Evolutionary conservation across 192 early-diverging fungal species (phyloP).

Genomic region (Oehlia diaphana): DNA sequence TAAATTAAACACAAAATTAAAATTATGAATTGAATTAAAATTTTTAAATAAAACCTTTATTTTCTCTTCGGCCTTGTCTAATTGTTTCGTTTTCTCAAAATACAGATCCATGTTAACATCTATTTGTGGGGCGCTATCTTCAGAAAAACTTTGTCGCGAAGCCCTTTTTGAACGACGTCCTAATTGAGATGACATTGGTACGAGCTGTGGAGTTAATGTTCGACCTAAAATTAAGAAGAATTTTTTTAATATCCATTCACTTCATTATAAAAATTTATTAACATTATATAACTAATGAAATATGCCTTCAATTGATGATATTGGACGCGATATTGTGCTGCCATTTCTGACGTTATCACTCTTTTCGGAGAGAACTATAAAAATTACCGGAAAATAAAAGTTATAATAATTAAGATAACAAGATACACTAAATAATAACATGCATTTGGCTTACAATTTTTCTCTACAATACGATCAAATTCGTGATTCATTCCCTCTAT

Average conservation of each 20-base stretch:
- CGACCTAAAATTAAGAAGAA: background rate
- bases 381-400: background rate
- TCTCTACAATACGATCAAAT: conserved; percentile 44
- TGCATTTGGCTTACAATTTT: conserved; percentile 34
- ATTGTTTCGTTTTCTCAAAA: conserved; percentile 21
- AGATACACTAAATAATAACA: background rate
- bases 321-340: background rate
- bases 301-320: background rate
- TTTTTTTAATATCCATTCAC: background rate
- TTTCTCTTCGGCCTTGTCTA: conserved; percentile 31
- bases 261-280: background rate
- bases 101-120: conserved; percentile 12
- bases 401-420: background rate
- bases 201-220: background rate
- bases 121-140: background rate
- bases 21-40: background rate
- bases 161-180: background rate
- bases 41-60: conserved; percentile 26
- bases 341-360: background rate
- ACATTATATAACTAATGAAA: background rate
- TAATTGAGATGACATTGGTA: background rate
- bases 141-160: conserved; percentile 24
- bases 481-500: conserved; percentile 47
- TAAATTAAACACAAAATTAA: background rate
- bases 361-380: conserved; percentile 1